Evolutionary conservation across 306 rosid genomes (phyloP).

Genomic region (Trichosanthes truncata): DNA sequence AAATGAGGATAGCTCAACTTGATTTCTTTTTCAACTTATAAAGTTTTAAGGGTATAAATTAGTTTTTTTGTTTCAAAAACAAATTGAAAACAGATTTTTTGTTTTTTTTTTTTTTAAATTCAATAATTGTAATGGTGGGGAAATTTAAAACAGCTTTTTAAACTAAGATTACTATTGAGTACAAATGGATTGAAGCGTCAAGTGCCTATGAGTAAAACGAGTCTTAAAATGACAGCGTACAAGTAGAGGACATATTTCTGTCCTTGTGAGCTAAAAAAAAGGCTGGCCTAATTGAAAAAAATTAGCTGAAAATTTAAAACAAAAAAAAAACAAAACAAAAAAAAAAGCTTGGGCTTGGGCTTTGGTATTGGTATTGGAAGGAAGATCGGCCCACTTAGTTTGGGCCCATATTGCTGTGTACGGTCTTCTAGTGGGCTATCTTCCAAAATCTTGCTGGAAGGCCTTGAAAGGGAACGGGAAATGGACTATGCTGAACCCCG

Average conservation of each 20-base stretch:
- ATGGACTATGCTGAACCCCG: conserved; percentile 73
- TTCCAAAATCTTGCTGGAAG: conserved; percentile 71
- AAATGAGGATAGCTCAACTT: too few relatives aligned
- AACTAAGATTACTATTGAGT: not conserved
- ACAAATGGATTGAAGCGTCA: not conserved
- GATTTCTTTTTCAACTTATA: too few relatives aligned
- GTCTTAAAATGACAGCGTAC: not conserved
- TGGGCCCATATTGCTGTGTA: conserved; percentile 10
- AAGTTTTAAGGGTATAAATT: too few relatives aligned
- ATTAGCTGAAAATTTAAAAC: not conserved
- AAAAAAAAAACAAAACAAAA: too few relatives aligned
- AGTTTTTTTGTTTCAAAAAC: too few relatives aligned
- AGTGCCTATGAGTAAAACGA: not conserved
- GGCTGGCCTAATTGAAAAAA: not conserved
- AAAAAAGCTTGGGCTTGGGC: not conserved
- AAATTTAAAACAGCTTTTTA: too few relatives aligned
- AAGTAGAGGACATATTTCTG: not conserved
- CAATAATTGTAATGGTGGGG: too few relatives aligned
- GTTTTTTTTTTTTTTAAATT: too few relatives aligned
- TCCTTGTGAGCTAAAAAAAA: not conserved
- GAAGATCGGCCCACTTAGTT: not conserved
- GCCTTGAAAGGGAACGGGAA: conserved; percentile 75
- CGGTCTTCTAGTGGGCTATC: conserved; percentile 1
- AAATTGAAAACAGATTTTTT: too few relatives aligned
- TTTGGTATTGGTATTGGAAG: not conserved